phyloP scores from a whole-genome alignment of 805 yeast species.

The Suhomyces prunicola region DNA sequence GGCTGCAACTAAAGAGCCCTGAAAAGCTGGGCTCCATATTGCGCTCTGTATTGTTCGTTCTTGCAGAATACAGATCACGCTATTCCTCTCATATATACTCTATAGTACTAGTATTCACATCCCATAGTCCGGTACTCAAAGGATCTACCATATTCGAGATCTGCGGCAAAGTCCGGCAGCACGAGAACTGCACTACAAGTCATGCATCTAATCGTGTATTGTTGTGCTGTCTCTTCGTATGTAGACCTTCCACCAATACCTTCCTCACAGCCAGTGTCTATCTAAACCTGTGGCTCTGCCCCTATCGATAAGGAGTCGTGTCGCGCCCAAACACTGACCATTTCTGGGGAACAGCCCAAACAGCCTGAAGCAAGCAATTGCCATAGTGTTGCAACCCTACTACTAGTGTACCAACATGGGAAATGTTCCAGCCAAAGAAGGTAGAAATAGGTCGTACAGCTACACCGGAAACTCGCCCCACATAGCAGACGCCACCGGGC shows the following conservation, averaged over 20 bases:
- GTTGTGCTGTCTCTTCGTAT: background rate
- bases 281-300: background rate
- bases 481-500: constrained; percentile 5
- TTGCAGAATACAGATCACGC: background rate
- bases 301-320: constrained; percentile 2
- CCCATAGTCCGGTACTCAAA: too few species aligned
- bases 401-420: constrained; percentile 28
- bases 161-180: background rate
- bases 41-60: background rate
- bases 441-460: constrained; percentile 26
- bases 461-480: constrained; percentile 7
- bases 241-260: background rate
- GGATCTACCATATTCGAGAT: background rate
- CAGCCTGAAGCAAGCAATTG: background rate
- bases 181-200: background rate
- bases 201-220: too few species aligned
- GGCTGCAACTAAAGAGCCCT: background rate
- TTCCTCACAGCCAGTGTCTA: background rate
- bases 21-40: background rate
- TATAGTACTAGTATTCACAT: too few species aligned
- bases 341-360: background rate
- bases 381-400: background rate
- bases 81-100: too few species aligned
- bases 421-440: constrained; percentile 43
- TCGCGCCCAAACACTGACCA: constrained; percentile 1